These are phyloP conservation scores for Peniophora sp. DNA, from an alignment of 1,284 basidiomycete genomes.

Conservation along the genomic window DNA sequence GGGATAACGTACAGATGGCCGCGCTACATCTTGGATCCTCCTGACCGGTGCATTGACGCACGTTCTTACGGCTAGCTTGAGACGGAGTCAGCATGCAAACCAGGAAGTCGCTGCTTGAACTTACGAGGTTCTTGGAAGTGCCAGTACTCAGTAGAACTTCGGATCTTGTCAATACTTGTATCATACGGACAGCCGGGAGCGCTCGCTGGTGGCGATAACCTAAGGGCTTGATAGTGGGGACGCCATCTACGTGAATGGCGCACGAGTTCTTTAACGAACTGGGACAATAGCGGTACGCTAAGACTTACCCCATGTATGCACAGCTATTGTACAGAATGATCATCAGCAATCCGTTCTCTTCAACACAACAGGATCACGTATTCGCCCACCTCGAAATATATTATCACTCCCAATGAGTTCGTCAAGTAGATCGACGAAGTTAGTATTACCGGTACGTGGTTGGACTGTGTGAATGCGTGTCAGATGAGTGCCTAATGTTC, in stretches of 20 bases:
- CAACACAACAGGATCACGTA: background rate
- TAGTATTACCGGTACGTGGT: constrained; percentile 11
- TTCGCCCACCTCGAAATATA: constrained; percentile 7
- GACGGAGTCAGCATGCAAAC: background rate
- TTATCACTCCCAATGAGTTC: constrained; percentile 3
- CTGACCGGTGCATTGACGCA: constrained; percentile 10
- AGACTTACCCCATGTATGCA: constrained; percentile 14
- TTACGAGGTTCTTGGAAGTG: constrained; percentile 12
- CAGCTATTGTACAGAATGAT: constrained; percentile 5
- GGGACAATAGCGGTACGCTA: background rate
- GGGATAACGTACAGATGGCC: constrained; percentile 9
- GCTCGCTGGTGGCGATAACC: constrained; percentile 32
- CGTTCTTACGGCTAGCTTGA: constrained; percentile 7
- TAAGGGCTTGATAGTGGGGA: constrained; percentile 21
- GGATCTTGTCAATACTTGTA: background rate
- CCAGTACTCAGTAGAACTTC: constrained; percentile 13
- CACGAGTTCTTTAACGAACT: background rate
- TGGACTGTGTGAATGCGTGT: constrained; percentile 6
- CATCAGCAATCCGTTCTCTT: background rate
- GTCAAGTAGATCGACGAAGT: constrained; percentile 10
- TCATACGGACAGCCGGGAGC: background rate
- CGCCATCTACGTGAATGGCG: constrained; percentile 19
- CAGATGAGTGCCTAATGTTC: too few relatives aligned
- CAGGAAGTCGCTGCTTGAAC: background rate
- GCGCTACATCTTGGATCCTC: constrained; percentile 13